These are phyloP conservation scores for Neurospora sp. DNA, from an alignment of 495 filamentous ascomycete genomes.

Conservation along the genomic window DNA sequence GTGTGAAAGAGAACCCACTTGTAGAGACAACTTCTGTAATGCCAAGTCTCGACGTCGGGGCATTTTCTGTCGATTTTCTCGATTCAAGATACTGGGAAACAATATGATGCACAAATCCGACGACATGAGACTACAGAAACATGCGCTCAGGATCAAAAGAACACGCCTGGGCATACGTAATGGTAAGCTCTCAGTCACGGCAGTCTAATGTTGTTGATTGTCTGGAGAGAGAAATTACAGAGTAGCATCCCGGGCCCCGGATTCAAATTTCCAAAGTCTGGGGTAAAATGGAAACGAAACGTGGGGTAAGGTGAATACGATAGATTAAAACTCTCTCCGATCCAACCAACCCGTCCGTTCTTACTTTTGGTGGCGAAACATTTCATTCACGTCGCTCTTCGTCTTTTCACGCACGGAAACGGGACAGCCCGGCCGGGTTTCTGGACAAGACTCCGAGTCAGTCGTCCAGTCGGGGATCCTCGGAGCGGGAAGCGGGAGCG, in stretches of 20 bases:
- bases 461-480: neutral
- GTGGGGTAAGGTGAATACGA: neutral
- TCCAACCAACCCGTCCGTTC: neutral
- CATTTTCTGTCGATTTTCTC: neutral
- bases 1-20: neutral
- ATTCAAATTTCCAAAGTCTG: neutral
- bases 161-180: neutral
- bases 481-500: neutral
- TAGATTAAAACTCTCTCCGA: neutral
- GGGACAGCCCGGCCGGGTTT: neutral
- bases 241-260: slow-evolving; percentile 3
- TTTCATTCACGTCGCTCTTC: neutral
- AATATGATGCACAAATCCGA: neutral
- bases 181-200: neutral
- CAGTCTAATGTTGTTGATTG: neutral
- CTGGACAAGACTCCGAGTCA: neutral
- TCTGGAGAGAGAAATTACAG: slow-evolving; percentile 5
- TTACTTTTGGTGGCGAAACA: neutral
- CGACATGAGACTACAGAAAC: neutral
- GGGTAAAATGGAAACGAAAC: neutral
- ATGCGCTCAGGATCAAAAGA: neutral
- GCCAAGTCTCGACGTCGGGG: neutral
- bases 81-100: neutral
- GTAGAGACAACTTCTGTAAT: neutral
- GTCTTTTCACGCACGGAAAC: neutral